Base-by-base conservation (phyloP, 2,329 filamentous ascomycete genomes). In the Daldinia sp. region DNA sequence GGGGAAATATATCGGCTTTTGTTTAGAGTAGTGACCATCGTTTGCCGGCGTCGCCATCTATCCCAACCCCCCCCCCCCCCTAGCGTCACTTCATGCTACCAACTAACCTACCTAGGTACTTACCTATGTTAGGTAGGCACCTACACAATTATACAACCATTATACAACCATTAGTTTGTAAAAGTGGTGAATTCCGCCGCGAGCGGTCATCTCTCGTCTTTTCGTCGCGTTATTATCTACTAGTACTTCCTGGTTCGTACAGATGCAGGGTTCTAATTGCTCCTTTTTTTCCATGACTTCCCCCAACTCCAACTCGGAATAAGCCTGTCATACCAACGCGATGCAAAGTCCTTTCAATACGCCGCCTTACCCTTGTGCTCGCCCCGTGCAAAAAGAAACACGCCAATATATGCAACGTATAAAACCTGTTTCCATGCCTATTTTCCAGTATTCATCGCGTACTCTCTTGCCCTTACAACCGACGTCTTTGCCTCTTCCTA, bases 1-100 rank as follows among this genome's bases (percentile, higher is more conserved):
- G 67, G 67, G 67, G 64, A 65, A 65, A 63, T 39, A 49, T 59
- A 63, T 69, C 62, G 65, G 62, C 62, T 67, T 52, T 64, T 68
- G 32, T 50, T 56, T 21, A 39, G 35, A 52, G 30, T 27, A 58
- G 35, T 54, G 30, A 30, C 17, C 35, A 25, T 19, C 7, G 41
- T 35, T 15, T 57, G 35, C 29, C 60, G 64, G 64, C 30, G 47
- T 34, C 47, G 19, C 25, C 30, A 32, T 50, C 47, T 19, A 35
- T 23, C n/a, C n/a, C n/a, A n/a, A n/a, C n/a, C n/a, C n/a, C n/a
- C n/a, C n/a, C n/a, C n/a, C n/a, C 25, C 19, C 17, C 17, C 17
- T 47, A 34, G 27, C 25, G 25, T 48, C 27, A 11, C 45, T 5
- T 17, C 11, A 15, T 27, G 27, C 27, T 7, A 15, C 21, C n/a